A percentile compares a stretch with the other conserved stretches of the same genome.
phyloP scores from a whole-genome alignment of 2,329 filamentous ascomycete genomes.

The Fusarium praegraminearum region DNA sequence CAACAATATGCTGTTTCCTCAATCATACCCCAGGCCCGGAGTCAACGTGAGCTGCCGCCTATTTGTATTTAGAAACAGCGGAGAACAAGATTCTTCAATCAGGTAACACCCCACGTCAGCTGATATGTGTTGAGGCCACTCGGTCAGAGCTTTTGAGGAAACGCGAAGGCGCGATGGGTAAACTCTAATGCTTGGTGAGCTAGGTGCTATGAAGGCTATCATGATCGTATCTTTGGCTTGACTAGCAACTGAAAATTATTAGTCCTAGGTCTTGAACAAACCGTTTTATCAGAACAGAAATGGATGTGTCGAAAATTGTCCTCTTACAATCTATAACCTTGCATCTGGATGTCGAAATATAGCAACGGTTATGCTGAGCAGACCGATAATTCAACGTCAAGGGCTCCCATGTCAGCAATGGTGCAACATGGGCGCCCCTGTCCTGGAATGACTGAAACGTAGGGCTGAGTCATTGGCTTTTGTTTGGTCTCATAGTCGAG shows the following conservation, averaged over 20 bases:
- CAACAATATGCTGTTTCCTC: neutral
- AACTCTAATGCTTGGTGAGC: neutral
- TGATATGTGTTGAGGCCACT: conserved; percentile 15
- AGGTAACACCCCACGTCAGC: conserved; percentile 11
- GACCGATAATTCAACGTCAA: neutral
- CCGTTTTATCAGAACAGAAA: no score
- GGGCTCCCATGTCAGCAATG: conserved; percentile 7
- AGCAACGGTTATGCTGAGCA: neutral
- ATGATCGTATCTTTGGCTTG: neutral
- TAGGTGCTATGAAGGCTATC: neutral
- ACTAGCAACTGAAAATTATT: neutral
- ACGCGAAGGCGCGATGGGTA: conserved; percentile 14
- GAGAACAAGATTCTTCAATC: neutral
- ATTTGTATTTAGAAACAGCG: neutral
- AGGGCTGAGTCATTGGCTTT: conserved; percentile 22
- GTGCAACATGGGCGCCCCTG: neutral
- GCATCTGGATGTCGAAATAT: neutral
- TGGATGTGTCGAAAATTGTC: neutral
- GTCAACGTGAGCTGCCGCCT: conserved; percentile 1
- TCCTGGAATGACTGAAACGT: conserved; percentile 4
- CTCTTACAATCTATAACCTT: neutral
- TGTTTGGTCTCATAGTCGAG: neutral
- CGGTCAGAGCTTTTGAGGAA: conserved; percentile 20
- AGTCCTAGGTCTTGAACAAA: neutral
- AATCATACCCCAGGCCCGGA: neutral